phyloP scores from a whole-genome alignment of 2,329 filamentous ascomycete species.

The Beauveria sp. region DNA sequence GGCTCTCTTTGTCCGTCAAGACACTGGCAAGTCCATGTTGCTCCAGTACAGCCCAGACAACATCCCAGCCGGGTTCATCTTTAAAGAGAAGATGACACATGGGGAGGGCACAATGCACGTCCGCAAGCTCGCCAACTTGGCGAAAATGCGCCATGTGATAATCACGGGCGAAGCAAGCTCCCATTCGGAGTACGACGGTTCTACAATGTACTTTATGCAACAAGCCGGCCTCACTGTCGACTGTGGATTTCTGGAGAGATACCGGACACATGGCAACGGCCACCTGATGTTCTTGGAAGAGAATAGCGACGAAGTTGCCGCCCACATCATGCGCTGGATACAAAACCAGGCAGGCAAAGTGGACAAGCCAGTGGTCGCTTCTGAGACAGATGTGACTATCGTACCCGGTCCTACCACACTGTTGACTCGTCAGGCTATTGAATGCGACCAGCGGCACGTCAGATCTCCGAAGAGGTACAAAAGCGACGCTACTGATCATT shows the following conservation, averaged over 20 bases:
- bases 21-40: background rate
- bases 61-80: background rate
- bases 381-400: background rate
- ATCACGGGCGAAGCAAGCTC: constrained; percentile 45
- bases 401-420: background rate
- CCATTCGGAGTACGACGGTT: constrained; percentile 49
- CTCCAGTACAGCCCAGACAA: background rate
- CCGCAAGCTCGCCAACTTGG: constrained; percentile 40
- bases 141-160: constrained; percentile 38
- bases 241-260: constrained; percentile 35
- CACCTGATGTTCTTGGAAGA: constrained; percentile 48
- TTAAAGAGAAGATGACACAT: background rate
- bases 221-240: constrained; percentile 42
- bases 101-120: background rate
- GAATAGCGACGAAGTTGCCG: constrained; percentile 39
- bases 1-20: background rate
- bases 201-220: constrained; percentile 41
- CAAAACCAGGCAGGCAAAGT: background rate
- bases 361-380: background rate
- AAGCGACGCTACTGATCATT: background rate
- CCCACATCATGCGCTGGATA: constrained; percentile 31
- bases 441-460: background rate
- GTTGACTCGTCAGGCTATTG: background rate
- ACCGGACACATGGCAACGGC: constrained; percentile 44
- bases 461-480: background rate